A percentile compares a stretch with the other conserved stretches of the same genome.
Evolutionary conservation across 495 filamentous ascomycete species (phyloP).

Genomic region (Clohesyomyces aquaticus): DNA sequence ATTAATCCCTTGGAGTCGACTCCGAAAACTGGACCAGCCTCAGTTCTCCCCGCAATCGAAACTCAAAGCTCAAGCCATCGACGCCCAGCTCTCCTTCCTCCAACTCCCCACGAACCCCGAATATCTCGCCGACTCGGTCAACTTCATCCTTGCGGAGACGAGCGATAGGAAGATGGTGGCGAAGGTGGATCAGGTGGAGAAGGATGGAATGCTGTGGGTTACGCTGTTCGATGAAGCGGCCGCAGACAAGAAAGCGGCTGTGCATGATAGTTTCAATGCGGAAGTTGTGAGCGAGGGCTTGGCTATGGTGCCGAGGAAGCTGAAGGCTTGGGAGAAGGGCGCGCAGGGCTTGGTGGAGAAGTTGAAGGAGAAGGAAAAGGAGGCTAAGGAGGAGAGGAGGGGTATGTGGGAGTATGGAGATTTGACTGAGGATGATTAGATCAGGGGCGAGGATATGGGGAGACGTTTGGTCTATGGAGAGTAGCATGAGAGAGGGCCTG

Average conservation of each 20-base stretch:
- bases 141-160: slow-evolving; percentile 69
- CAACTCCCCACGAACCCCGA: slow-evolving; percentile 79
- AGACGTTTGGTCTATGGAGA: neutral
- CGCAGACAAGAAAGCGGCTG: slow-evolving; percentile 55
- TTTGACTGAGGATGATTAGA: slow-evolving; percentile 76
- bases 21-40: slow-evolving; percentile 75
- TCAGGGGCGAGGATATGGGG: neutral
- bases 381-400: slow-evolving; percentile 73
- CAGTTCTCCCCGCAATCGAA: slow-evolving; percentile 74
- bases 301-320: slow-evolving; percentile 85
- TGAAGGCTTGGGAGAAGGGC: slow-evolving; percentile 85
- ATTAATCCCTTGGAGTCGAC: slow-evolving; percentile 75
- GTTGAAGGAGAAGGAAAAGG: slow-evolving; percentile 67
- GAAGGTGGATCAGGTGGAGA: slow-evolving; percentile 79
- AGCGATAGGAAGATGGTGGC: slow-evolving; percentile 74
- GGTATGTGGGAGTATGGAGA: slow-evolving; percentile 99
- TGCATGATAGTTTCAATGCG: slow-evolving; percentile 83
- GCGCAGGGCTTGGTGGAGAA: slow-evolving; percentile 69
- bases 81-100: slow-evolving; percentile 84
- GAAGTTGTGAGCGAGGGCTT: slow-evolving; percentile 81
- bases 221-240: slow-evolving; percentile 90
- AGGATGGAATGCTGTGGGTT: slow-evolving; percentile 75
- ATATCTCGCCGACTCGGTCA: slow-evolving; percentile 78
- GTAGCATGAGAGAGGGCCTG: neutral
- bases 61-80: slow-evolving; percentile 82